phyloP scores from a whole-genome alignment of 768 basidiomycete genomes.

The Naganishia friedmannii region DNA sequence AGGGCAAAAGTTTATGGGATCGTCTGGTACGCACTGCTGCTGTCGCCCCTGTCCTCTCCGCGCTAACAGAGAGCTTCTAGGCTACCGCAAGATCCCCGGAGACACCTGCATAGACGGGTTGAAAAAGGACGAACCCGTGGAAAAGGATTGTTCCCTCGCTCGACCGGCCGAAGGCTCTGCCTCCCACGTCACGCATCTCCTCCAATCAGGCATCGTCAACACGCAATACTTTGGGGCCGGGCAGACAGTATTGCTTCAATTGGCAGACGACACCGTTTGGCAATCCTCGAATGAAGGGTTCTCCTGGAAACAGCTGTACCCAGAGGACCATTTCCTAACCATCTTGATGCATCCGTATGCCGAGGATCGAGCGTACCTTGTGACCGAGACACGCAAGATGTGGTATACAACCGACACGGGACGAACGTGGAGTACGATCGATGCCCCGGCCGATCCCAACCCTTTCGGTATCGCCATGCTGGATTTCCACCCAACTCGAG shows the following conservation, averaged over 20 bases:
- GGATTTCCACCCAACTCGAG: constrained; percentile 75
- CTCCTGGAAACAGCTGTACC: constrained; percentile 70
- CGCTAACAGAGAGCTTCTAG: too few relatives aligned
- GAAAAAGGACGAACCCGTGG: constrained; percentile 65
- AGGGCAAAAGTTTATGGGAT: constrained; percentile 71
- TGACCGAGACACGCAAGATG: constrained; percentile 65
- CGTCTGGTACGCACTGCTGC: constrained; percentile 61
- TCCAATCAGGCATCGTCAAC: constrained; percentile 59
- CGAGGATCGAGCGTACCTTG: constrained; percentile 80
- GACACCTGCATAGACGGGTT: constrained; percentile 72
- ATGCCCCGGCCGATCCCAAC: constrained; percentile 72
- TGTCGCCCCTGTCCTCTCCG: too few relatives aligned
- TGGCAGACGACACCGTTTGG: constrained; percentile 76
- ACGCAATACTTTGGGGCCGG: constrained; percentile 78
- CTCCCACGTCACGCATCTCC: constrained; percentile 63
- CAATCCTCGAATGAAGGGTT: constrained; percentile 95
- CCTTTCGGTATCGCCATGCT: constrained; percentile 70
- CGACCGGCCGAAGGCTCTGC: constrained; percentile 75
- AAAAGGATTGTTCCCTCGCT: constrained; percentile 77
- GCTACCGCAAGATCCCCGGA: constrained; percentile 82
- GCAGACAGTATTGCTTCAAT: constrained; percentile 77
- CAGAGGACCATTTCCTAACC: constrained; percentile 66
- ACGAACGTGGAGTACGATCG: constrained; percentile 62
- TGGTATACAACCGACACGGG: constrained; percentile 85
- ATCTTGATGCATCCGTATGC: constrained; percentile 83